Conservation (phyloP, 129 eudicot genomes). For the Glebionis coronaria region DNA sequence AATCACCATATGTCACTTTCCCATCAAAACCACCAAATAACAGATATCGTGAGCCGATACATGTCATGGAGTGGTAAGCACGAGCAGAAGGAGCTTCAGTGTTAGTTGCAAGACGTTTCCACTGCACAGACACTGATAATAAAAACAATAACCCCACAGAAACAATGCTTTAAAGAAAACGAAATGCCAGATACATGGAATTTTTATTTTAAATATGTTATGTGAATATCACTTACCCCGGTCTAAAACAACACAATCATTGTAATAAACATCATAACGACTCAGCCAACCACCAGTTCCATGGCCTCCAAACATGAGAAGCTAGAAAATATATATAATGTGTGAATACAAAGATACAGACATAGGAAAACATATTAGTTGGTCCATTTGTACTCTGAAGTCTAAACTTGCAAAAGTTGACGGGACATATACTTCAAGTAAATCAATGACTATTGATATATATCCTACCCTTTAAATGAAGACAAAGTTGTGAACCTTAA, state of each 20-base stretch:
- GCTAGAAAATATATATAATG: constrained; percentile 46
- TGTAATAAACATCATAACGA: constrained; percentile 89
- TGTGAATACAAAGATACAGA: neutral
- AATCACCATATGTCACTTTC: constrained; percentile 80
- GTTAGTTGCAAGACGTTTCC: constrained; percentile 82
- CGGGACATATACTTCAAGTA: neutral
- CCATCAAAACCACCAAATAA: constrained; percentile 99
- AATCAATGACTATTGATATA: neutral
- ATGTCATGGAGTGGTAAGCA: constrained; percentile 93
- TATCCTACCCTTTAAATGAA: neutral
- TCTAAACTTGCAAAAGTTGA: neutral
- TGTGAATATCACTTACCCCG: constrained; percentile 64
- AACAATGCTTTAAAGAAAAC: constrained; percentile 3
- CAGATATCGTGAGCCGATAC: constrained; percentile 77
- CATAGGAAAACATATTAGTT: neutral
- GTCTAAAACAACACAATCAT: constrained; percentile 86
- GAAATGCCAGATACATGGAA: constrained; percentile 7
- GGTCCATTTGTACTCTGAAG: neutral
- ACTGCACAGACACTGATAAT: constrained; percentile 83
- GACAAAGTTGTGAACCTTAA: neutral
- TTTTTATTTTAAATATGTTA: neutral
- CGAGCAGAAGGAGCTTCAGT: constrained; percentile 82
- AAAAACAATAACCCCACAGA: constrained; percentile 23
- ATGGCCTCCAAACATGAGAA: constrained; percentile 93
- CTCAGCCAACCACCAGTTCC: constrained; percentile 99